Base-by-base conservation (phyloP, 108 stramenopile species). In the Bacterosira constricta region DNA sequence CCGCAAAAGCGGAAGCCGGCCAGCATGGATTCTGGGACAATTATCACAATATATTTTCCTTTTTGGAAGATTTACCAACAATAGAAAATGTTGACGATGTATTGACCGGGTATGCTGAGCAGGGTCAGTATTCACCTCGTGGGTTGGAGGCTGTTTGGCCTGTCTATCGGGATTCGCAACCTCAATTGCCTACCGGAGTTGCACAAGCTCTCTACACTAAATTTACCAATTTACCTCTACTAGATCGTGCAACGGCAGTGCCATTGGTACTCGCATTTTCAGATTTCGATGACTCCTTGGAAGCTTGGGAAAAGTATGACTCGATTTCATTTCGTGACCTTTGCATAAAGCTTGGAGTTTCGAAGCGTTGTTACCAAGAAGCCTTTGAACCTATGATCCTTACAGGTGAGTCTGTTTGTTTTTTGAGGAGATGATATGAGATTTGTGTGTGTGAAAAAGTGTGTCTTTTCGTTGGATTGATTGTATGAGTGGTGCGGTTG, bases 11-110 rank as follows among this genome's bases (percentile, higher is more conserved):
- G 3, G 90, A 92, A 61, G 90, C 90, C 1, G 90, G 90, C 15
- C 90, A 90, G 66, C 93, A 94, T 66, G 93, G 90, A 17, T 92
- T 90, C 63, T 92, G 90, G 89, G 82, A 91, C 54, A 82, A 90
- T 30, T 91, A 91, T 53, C 58, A 64, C 58, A 94, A 90, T 64
- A 91, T 91, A 25, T 94, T 86, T 61, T 23, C 25, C 11, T 69
- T 94, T 6, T 52, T 91, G 26, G 53, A 88, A 4, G 64, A 77
- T 17, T 10, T 72, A 0, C 39, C 39, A 15, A 66, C 58, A 13
- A 63, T 82, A 9, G 32, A 17, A 0, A 42, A 57, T 49, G 26
- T 81, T 0, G 77, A 82, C 44, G 64, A 72, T 10, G 71, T 72
- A 13, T 53, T 91, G 51, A 88, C 87, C 21, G 90, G 72, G 0